Evolutionary conservation across 2,329 filamentous ascomycete genomes (phyloP), one percentile per base, ranked within the genome.

Genomic region (Pyrenochaeta sp.): DNA sequence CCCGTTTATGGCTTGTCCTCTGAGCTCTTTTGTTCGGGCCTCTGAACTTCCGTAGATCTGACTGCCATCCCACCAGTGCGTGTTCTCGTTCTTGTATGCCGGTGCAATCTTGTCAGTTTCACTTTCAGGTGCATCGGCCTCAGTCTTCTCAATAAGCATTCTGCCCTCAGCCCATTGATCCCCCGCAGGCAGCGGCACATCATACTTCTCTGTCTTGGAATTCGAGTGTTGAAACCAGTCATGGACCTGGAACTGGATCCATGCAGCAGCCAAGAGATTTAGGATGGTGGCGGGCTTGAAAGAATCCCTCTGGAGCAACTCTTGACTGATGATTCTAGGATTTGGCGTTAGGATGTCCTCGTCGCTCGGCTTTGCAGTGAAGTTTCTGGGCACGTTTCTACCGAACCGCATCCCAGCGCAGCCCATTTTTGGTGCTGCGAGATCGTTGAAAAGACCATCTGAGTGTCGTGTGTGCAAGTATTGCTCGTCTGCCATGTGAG

Each of bases 21-120:
- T 66, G n/a, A 78, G 51, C 14, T 55, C 42, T 3, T 48, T 50
- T 1, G 75, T 78, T 1, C 60, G 51, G 0, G 53, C 53, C 50
- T 77, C 74, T 26, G 50, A 67, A 3, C 70, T 74, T 19, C 75
- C 74, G 47, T 78, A 77, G 35, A 77, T 76, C 52, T 77, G 75
- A 2, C 71, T 74, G 10, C 69, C 72, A 32, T 78, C 75, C 75
- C 75, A 78, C 76, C 75, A 78, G 7, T 66, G 60, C 2, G 74
- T 77, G 44, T 74, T 73, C 13, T 51, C 46, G 41, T 78, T 77
- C 28, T 62, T 67, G 58, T 77, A 78, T 3, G 61, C 73, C 1
- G 75, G 74, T 19, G 63, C 69, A 18, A 60, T 56, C 17, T 56
- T 29, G 43, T 78, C 75, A 1, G 65, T 67, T 1, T 62, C 41